Evolutionary conservation across 208 protist species (phyloP).

Genomic region (Kentomonas sorsogonicus): DNA sequence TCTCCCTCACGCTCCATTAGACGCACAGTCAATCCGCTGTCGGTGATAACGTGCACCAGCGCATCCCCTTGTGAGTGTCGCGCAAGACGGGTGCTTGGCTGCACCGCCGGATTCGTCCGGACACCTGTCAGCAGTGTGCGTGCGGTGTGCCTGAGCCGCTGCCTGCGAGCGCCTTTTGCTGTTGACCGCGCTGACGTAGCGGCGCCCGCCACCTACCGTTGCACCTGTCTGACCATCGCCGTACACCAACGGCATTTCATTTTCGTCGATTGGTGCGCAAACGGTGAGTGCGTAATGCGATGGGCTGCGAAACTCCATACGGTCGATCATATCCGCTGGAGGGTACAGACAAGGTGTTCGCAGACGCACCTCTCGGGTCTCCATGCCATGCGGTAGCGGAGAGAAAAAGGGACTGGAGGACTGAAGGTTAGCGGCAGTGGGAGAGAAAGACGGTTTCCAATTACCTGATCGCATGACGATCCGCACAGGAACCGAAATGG

Average conservation of each 20-base stretch:
- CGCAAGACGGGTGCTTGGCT: no score
- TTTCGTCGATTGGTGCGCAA: no score
- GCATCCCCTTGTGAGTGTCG: no score
- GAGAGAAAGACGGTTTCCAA: not conserved
- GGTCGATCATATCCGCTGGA: slow-evolving; percentile 48
- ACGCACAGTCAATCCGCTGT: no score
- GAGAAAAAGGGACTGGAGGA: not conserved
- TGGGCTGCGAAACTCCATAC: slow-evolving; percentile 61
- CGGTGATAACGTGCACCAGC: no score
- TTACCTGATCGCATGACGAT: slow-evolving; percentile 33
- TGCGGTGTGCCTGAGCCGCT: no score
- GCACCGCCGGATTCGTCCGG: no score
- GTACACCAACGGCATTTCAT: no score
- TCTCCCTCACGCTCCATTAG: no score
- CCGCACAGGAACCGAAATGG: slow-evolving; percentile 64
- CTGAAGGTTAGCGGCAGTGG: not conserved
- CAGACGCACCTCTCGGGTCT: slow-evolving; percentile 44
- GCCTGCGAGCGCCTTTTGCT: not conserved
- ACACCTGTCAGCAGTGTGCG: no score
- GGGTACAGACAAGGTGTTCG: slow-evolving; percentile 74
- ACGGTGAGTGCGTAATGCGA: slow-evolving; percentile 52
- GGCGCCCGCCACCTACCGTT: slow-evolving; percentile 35
- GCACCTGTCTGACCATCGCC: no score
- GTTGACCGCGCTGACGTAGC: slow-evolving; percentile 26
- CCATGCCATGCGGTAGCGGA: slow-evolving; percentile 22